These are phyloP conservation scores for Saxophila tyrrhenica DNA, from an alignment of 495 filamentous ascomycete genomes.

Conservation along the genomic window DNA sequence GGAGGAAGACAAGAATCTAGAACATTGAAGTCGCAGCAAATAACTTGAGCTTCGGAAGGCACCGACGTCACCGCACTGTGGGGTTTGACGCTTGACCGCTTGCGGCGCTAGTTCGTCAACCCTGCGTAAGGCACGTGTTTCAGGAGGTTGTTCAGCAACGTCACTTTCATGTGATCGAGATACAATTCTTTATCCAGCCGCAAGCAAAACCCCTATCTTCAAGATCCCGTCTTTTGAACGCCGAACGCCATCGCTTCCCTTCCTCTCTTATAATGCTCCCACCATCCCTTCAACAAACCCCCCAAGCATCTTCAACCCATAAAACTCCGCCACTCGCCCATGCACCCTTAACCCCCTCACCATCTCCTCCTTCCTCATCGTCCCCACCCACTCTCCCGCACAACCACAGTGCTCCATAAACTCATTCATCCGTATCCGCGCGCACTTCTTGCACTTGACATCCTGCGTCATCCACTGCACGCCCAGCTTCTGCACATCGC, in stretches of 20 bases:
- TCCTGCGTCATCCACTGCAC: conserved; percentile 84
- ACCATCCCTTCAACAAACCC: conserved; percentile 50
- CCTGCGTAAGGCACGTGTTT: too few relatives aligned
- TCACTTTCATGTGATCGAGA: too few relatives aligned
- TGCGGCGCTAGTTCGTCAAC: too few relatives aligned
- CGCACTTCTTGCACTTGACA: conserved; percentile 66
- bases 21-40: too few relatives aligned
- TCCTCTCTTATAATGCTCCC: not conserved
- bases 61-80: too few relatives aligned
- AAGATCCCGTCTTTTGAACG: too few relatives aligned
- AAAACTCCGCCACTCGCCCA: conserved; percentile 61
- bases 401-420: conserved; percentile 96
- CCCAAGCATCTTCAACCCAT: conserved; percentile 69
- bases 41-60: too few relatives aligned
- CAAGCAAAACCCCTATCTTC: too few relatives aligned
- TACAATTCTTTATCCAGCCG: too few relatives aligned
- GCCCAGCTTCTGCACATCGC: conserved; percentile 58
- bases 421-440: conserved; percentile 63
- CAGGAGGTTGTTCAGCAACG: too few relatives aligned
- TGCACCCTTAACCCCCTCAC: conserved; percentile 54
- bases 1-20: too few relatives aligned
- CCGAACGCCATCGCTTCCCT: not conserved
- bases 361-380: conserved; percentile 57
- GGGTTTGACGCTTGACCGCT: not conserved
- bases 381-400: conserved; percentile 69